A percentile compares a stretch with the other conserved stretches of the same genome.
These are phyloP conservation scores for Falciphora oryzae DNA, from an alignment of 2,329 filamentous ascomycete species.

Conservation along the genomic window DNA sequence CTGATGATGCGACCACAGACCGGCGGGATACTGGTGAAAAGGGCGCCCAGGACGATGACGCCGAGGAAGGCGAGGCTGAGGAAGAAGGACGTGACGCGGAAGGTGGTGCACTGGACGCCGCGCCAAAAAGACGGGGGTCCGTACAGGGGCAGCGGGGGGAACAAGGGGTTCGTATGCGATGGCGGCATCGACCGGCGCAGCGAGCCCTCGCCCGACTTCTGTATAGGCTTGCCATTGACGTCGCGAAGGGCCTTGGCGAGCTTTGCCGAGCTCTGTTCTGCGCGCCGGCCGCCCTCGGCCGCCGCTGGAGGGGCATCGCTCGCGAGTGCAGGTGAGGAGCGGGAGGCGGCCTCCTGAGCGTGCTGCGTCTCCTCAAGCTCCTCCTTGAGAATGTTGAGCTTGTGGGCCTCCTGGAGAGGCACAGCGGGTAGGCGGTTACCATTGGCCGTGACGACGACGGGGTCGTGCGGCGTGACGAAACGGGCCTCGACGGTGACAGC, in stretches of 20 bases:
- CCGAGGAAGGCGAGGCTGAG: slow-evolving; percentile 73
- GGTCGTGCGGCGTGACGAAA: slow-evolving; percentile 65
- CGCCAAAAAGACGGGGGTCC: slow-evolving; percentile 65
- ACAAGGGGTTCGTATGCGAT: slow-evolving; percentile 70
- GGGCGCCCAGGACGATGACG: slow-evolving; percentile 67
- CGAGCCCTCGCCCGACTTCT: slow-evolving; percentile 41
- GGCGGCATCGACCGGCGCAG: slow-evolving; percentile 49
- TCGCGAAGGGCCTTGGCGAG: slow-evolving; percentile 15
- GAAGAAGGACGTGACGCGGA: slow-evolving; percentile 64
- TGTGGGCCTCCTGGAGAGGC: slow-evolving; percentile 63
- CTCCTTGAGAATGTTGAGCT: slow-evolving; percentile 59
- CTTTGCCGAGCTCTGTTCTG: slow-evolving; percentile 3
- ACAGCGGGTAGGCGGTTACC: slow-evolving; percentile 63
- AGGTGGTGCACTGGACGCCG: slow-evolving; percentile 58
- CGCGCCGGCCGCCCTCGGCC: not conserved
- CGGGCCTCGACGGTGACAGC: slow-evolving; percentile 53
- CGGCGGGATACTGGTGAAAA: slow-evolving; percentile 59
- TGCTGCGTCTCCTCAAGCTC: slow-evolving; percentile 28
- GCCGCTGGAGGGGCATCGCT: not conserved
- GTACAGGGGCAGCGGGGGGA: slow-evolving; percentile 78
- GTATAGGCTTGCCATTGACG: slow-evolving; percentile 28
- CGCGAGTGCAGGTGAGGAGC: not conserved
- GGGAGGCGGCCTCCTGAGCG: not conserved
- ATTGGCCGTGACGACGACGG: slow-evolving; percentile 63
- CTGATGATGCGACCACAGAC: slow-evolving; percentile 43